These are phyloP conservation scores for Hypoxylon fuscum DNA, from an alignment of 495 filamentous ascomycete genomes.

Conservation along the genomic window DNA sequence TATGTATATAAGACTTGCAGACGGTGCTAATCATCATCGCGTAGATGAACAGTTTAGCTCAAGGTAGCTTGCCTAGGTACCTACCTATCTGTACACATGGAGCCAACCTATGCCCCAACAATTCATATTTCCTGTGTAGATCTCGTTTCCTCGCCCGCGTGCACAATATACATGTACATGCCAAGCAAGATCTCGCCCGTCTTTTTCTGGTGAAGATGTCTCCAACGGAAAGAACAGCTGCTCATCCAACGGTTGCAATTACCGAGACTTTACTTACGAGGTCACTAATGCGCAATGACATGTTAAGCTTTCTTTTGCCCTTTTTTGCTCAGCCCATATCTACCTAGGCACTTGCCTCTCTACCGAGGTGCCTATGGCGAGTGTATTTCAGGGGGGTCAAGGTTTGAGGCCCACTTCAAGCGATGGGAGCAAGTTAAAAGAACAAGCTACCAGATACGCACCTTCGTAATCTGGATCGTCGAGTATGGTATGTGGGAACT, in stretches of 20 bases:
- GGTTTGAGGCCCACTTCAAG: slow-evolving; percentile 9
- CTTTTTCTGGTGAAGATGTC: neutral
- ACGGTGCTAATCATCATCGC: neutral
- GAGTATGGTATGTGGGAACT: slow-evolving; percentile 23
- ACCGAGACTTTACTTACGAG: neutral
- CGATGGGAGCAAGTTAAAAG: slow-evolving; percentile 6
- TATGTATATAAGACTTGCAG: no score
- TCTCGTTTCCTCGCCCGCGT: neutral
- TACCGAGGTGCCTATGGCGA: slow-evolving; percentile 2
- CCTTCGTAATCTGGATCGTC: slow-evolving; percentile 13
- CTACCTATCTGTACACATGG: slow-evolving; percentile 9
- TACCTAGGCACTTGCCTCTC: neutral
- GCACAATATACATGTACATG: neutral
- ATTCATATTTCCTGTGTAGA: neutral
- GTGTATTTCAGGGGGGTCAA: neutral
- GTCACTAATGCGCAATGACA: slow-evolving; percentile 9
- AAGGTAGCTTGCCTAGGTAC: no score
- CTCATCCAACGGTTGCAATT: neutral
- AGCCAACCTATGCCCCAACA: neutral
- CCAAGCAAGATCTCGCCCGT: neutral
- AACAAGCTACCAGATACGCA: neutral
- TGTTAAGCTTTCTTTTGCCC: slow-evolving; percentile 7
- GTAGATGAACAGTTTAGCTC: neutral
- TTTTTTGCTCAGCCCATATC: slow-evolving; percentile 6
- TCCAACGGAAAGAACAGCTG: slow-evolving; percentile 1